Percentiles rank a stretch among this genome's conserved stretches.
phyloP scores from a whole-genome alignment of 2,329 filamentous ascomycete genomes.

The Verticillium tricorpus region DNA sequence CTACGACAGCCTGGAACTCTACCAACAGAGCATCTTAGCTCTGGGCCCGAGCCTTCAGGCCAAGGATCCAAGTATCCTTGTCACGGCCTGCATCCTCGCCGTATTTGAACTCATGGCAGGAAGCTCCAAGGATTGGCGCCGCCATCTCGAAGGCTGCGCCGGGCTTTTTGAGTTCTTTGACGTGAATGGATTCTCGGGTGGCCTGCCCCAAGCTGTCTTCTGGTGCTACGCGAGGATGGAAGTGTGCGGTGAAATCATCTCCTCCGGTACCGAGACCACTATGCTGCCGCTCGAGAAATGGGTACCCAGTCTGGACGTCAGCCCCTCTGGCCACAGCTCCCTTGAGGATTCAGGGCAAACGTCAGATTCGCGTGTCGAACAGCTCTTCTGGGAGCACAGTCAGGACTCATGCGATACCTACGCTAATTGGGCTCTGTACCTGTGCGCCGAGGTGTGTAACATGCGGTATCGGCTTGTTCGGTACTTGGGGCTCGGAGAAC shows the following conservation, averaged over 20 bases:
- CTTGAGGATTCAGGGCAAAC: not conserved
- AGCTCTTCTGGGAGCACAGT: constrained; percentile 22
- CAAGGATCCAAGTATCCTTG: constrained; percentile 38
- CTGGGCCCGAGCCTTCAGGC: constrained; percentile 36
- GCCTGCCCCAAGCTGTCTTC: constrained; percentile 48
- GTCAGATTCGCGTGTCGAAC: constrained; percentile 16
- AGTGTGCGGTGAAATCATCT: constrained; percentile 49
- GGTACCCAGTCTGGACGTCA: constrained; percentile 24
- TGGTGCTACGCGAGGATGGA: constrained; percentile 58
- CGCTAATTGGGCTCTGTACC: constrained; percentile 50
- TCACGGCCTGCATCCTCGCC: constrained; percentile 41
- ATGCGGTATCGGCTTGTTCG: constrained; percentile 28
- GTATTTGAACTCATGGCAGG: constrained; percentile 45
- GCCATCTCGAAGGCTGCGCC: constrained; percentile 53
- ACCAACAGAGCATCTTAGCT: constrained; percentile 45
- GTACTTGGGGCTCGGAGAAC: constrained; percentile 33
- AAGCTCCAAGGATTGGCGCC: constrained; percentile 45
- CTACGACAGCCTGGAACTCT: constrained; percentile 46
- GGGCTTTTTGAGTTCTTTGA: constrained; percentile 44
- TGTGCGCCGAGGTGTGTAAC: constrained; percentile 44
- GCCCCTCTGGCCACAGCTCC: not conserved
- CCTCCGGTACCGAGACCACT: constrained; percentile 40
- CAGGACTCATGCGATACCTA: constrained; percentile 39
- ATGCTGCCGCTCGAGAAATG: constrained; percentile 45
- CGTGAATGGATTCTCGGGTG: constrained; percentile 39